A percentile compares a stretch with the other conserved stretches of the same genome.
These are phyloP conservation scores for Suillus discolor DNA, from an alignment of 768 basidiomycete species.

Conservation along the genomic window DNA sequence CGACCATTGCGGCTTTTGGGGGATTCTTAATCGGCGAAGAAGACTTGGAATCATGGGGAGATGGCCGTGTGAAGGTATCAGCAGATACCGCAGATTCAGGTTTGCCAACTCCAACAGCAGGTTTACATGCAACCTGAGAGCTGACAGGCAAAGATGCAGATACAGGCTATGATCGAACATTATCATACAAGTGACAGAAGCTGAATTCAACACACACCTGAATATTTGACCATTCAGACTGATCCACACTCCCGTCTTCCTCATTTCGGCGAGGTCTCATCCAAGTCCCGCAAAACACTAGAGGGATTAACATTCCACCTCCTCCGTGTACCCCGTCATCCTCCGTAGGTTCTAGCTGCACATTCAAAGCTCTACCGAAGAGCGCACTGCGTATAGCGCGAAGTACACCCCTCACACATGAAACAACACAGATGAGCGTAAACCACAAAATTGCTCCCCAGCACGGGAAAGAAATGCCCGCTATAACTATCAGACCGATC, in stretches of 20 bases:
- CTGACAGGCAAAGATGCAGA: background rate
- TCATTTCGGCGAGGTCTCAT: background rate
- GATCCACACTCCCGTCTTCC: background rate
- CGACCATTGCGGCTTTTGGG: background rate
- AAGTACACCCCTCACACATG: background rate
- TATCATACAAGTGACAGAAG: background rate
- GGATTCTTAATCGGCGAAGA: background rate
- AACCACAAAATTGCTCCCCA: background rate
- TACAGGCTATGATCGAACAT: background rate
- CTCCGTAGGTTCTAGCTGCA: background rate
- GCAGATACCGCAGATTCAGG: background rate
- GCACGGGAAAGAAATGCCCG: background rate
- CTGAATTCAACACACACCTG: background rate
- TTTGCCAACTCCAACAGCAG: background rate
- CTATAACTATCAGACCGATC: too few species aligned
- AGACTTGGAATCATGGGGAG: background rate
- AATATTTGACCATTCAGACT: background rate
- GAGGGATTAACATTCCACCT: background rate
- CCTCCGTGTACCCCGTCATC: background rate
- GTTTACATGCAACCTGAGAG: background rate
- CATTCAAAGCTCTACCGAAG: background rate
- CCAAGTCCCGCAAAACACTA: background rate
- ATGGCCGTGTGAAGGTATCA: background rate
- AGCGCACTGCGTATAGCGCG: background rate
- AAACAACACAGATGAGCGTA: background rate